Base-by-base conservation (phyloP, 306 rosid genomes). In the Rubus parviflorus region DNA sequence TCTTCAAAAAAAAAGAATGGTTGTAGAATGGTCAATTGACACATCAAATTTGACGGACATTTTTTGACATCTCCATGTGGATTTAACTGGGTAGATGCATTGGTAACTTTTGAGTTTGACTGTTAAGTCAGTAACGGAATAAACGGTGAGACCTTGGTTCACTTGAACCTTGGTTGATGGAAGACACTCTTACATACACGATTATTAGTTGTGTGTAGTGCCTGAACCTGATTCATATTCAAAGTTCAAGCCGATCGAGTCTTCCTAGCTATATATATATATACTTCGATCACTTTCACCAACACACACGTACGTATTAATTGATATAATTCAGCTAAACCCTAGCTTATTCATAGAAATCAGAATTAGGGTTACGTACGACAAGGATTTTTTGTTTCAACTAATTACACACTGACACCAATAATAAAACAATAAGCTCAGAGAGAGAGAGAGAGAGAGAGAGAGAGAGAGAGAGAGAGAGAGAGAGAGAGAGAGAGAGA, bases 371-470 rank as follows among this genome's bases (percentile, higher is more conserved):
- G 8, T 46, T 74, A 58, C 78, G 57, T 17, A 45, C 77, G 46
- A 60, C 70, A 74, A 61, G 57, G 78, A 74, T 74, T 45, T 52
- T 43, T 61, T 17, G 58, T 30, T 25, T 49, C 72, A 37, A 43
- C 72, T 68, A 68, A 12, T 65, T 11, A 40, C 14, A 40, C 14
- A 38, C 45, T 37, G 43, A 14, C 20, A 62, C 43, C 67, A 8
- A 30, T 13, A 13, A 30, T 13, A 13, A 30, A 62, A 62, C 43
- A 25, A 30, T 12, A 6, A 14, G 66, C 67, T 30, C 16, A 58
- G 58, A 53, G 58, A 53, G 58, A 53, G 56, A 54, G 61, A n/a
- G 25, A 54, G 61, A 54, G 61, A 51, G 60, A 54, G 61, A 54
- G 25, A 54, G 35, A 30, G 35, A 30, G 35, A 30, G 35, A 30